phyloP scores from a whole-genome alignment of 129 eudicot species.

The Ambrosia trifida region DNA sequence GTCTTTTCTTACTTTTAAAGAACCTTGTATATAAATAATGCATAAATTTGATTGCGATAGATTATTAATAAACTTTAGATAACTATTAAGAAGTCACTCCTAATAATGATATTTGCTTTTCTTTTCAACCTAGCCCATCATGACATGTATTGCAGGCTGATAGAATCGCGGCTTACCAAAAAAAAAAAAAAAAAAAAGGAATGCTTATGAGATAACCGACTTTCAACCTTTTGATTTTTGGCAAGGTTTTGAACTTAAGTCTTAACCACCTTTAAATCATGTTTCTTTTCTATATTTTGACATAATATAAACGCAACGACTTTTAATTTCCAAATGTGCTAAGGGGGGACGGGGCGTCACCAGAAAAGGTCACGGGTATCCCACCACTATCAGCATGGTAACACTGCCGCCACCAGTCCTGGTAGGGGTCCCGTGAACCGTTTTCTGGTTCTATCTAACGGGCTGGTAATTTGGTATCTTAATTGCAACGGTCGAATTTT shows the following conservation, averaged over 20 bases:
- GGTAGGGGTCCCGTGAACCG: too few species aligned
- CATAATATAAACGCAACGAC: background rate
- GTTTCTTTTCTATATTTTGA: background rate
- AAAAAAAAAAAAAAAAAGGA: background rate
- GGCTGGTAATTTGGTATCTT: too few species aligned
- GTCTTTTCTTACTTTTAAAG: too few species aligned
- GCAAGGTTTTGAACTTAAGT: background rate
- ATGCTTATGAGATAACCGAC: background rate
- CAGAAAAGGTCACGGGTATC: too few species aligned
- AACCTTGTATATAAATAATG: background rate
- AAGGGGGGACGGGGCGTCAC: too few species aligned
- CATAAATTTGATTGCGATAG: background rate
- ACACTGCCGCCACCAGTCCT: too few species aligned
- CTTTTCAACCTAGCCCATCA: background rate
- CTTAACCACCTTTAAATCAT: slow-evolving; percentile 1
- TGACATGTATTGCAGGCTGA: background rate
- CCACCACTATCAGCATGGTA: too few species aligned
- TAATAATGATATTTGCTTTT: background rate
- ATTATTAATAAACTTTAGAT: background rate
- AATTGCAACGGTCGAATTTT: too few species aligned
- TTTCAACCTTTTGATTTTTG: background rate
- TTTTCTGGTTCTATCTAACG: too few species aligned
- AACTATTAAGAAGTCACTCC: background rate
- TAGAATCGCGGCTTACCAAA: background rate
- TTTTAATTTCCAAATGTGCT: background rate